Evolutionary conservation across 2,329 filamentous ascomycete species (phyloP), one percentile per base, ranked within the genome.

Genomic region (Arthrocladium fulminans): DNA sequence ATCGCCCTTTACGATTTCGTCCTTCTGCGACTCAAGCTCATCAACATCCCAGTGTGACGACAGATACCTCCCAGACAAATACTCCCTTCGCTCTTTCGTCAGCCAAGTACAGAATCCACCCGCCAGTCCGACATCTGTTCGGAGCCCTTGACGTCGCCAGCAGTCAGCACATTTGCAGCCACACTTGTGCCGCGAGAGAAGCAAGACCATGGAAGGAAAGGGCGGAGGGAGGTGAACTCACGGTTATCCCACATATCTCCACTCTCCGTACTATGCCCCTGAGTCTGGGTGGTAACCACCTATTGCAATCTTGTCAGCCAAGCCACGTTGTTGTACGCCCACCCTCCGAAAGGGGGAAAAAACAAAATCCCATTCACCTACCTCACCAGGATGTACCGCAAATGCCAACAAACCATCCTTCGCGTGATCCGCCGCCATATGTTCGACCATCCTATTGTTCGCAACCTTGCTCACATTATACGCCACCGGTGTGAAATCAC

Each of bases 21-120:
- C 53, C 45, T 54, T 52, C 39, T 52, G 51, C 3, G 19, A 38
- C 47, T 54, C 35, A n/a, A 60, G 45, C 44, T 61, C 57, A 30
- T 51, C 30, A 44, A 59, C 53, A 45, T 60, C 57, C 59, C 58
- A 60, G 8, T 47, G 50, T 22, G 46, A 39, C 24, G 38, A 46
- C 15, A 61, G 29, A 40, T 53, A 56, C 15, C 54, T 39, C 2
- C 54, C 54, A 8, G 38, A 45, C 38, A 55, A 34, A 46, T 51
- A 57, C 12, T 51, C 49, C 24, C 53, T 49, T 30, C 52, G 53
- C 51, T 61, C 56, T 19, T 51, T 49, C 7, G 56, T 62, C 44
- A 64, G 44, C 49, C 49, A 63, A 1, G 57, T 56, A 23, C 63
- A 24, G 15, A 53, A 56, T 48, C 62, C 60, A 1, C 50, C 60